These are phyloP conservation scores for Leccinum longicurvipes DNA, from an alignment of 768 basidiomycete species.

Conservation along the genomic window DNA sequence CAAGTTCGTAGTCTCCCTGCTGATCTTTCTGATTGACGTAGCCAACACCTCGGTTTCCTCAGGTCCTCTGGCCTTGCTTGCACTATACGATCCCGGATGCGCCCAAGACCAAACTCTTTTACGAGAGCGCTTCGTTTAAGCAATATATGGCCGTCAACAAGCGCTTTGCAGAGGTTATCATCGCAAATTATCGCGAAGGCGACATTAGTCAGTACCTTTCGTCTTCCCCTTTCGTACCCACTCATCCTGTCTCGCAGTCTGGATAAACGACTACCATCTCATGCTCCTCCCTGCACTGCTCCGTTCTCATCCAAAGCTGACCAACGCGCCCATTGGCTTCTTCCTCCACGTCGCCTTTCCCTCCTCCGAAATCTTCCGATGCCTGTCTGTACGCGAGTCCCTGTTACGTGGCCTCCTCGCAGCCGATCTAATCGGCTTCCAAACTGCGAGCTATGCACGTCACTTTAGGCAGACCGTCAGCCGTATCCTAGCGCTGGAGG, in stretches of 20 bases:
- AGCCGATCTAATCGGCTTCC: constrained; percentile 92
- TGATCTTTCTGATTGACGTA: constrained; percentile 10
- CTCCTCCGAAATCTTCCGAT: constrained; percentile 92
- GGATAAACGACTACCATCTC: constrained; percentile 96
- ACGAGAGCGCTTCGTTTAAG: constrained; percentile 75
- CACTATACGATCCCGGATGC: constrained; percentile 88
- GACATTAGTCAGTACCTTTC: constrained; percentile 58
- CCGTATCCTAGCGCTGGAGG: constrained; percentile 76
- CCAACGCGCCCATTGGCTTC: constrained; percentile 58
- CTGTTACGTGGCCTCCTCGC: constrained; percentile 87
- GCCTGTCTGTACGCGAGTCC: constrained; percentile 73
- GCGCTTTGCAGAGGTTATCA: constrained; percentile 84
- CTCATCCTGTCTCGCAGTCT: constrained; percentile 39
- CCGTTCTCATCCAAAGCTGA: constrained; percentile 53
- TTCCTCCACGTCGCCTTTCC: constrained; percentile 98
- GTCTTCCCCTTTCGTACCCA: neutral
- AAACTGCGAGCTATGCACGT: constrained; percentile 77
- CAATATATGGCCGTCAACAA: constrained; percentile 90
- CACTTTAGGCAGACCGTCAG: constrained; percentile 85
- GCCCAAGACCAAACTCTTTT: constrained; percentile 78
- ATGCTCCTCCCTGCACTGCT: constrained; percentile 89
- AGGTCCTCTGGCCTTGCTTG: constrained; percentile 82
- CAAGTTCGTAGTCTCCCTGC: constrained; percentile 44
- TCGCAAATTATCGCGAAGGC: constrained; percentile 76
- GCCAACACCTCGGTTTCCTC: constrained; percentile 10